Evolutionary conservation across 169 alveolate genomes (phyloP), one percentile per base, ranked within the genome.

Genomic region (Plasmodium reichenowi): DNA sequence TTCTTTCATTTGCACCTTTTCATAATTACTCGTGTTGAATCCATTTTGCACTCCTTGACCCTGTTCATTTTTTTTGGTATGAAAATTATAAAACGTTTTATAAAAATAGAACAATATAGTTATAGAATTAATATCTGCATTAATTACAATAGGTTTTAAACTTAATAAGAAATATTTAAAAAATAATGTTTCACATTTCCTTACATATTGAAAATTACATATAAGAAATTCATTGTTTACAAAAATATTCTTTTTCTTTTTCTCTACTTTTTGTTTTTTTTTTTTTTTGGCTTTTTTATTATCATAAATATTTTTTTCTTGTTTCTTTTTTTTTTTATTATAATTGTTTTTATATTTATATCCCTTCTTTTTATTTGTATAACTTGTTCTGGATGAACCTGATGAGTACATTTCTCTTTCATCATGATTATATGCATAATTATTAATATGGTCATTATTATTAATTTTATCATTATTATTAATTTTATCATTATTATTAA

Each of bases 21-120:
- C 58, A 2, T 15, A 9, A 6, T 13, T 47, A 10, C 22, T 12
- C 2, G 52, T 24, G 26, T 52, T 9, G 50, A 47, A n/a, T 7
- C 52, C 15, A n/a, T 13, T 15, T 5, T 47, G 74, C 22, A 64
- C 75, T 9, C 24, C 63, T n/a, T 32, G 45, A 48, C 43, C 76
- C 17, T 45, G 12, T 75, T 56, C 75, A 9, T 22, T 38, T 56
- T 68, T 50, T 47, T 52, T 47, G 38, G 64, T 52, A 2, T 58
- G 45, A 43, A 64, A 76, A 26, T 43, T 74, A 20, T 38, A n/a
- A 52, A 76, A 76, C 3, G 89, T 76, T 58, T 76, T 76, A n/a
- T 76, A 76, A 58, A 76, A 76, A 24, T 76, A 76, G 50, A 76
- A 76, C 20, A 76, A 71, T 48, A 76, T 32, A 22, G 89, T 76